These are phyloP conservation scores for Byssoonygena ceratinophila DNA, from an alignment of 2,329 filamentous ascomycete species.

Conservation along the genomic window DNA sequence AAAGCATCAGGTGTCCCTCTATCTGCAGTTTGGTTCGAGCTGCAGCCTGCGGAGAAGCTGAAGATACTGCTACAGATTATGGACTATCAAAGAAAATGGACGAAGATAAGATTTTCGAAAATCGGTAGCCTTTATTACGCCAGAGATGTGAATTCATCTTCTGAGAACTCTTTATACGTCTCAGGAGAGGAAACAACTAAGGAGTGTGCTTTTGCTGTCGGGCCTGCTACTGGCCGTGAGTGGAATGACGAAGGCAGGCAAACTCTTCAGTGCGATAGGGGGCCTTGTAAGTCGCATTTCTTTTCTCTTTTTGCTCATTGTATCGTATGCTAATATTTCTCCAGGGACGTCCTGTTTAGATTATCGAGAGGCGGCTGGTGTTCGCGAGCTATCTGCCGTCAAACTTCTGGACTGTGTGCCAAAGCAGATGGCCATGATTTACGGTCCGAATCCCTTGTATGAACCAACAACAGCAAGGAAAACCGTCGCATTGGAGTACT, in stretches of 20 bases:
- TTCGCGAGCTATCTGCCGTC: not conserved
- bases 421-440: conserved; percentile 12
- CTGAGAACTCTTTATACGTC: not conserved
- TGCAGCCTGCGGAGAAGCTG: not conserved
- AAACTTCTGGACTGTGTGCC: conserved; percentile 5
- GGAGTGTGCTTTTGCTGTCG: not conserved
- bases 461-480: conserved; percentile 21
- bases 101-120: not conserved
- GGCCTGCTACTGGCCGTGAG: not conserved
- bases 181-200: not conserved
- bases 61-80: not conserved
- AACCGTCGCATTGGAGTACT: conserved; percentile 16
- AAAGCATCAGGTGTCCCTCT: conserved; percentile 4
- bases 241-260: not conserved
- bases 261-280: not conserved
- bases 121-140: not conserved
- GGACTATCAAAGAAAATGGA: not conserved
- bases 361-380: not conserved
- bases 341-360: not conserved
- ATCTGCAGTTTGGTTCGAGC: not conserved
- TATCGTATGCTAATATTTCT: not conserved
- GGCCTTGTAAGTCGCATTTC: not conserved
- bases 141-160: not conserved
- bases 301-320: conserved; percentile 25
- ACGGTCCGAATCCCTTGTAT: conserved; percentile 18